Conservation (phyloP, 768 basidiomycete genomes). For the Lactarius tabidus region DNA sequence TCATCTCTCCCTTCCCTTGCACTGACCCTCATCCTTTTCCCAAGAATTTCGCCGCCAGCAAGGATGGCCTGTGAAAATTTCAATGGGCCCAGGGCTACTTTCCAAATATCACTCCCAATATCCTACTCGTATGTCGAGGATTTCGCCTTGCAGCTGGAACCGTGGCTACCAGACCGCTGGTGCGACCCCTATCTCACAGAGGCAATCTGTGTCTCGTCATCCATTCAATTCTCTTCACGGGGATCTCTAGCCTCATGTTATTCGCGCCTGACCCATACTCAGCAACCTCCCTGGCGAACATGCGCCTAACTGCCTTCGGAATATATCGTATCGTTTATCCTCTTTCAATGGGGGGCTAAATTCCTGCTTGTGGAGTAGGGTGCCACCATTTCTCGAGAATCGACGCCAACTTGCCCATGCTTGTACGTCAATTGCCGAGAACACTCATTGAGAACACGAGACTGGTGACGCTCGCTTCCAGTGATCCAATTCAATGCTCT, state of each 20-base stretch:
- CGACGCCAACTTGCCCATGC: background rate
- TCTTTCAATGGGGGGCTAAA: slow-evolving; percentile 4
- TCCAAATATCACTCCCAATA: background rate
- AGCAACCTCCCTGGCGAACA: background rate
- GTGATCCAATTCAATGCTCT: background rate
- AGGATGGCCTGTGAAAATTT: background rate
- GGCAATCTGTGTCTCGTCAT: background rate
- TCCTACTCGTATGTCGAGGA: background rate
- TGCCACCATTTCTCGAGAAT: background rate
- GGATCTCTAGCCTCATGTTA: slow-evolving; percentile 16
- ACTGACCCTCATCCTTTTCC: background rate
- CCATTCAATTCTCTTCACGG: slow-evolving; percentile 6
- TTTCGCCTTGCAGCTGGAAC: background rate
- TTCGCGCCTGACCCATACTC: slow-evolving; percentile 18
- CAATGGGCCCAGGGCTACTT: slow-evolving; percentile 9
- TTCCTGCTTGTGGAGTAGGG: slow-evolving; percentile 15
- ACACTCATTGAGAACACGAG: slow-evolving; percentile 19
- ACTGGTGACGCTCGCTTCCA: slow-evolving; percentile 4
- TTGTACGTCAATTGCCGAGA: slow-evolving; percentile 10
- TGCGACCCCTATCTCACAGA: slow-evolving; percentile 9
- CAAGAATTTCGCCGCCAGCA: background rate
- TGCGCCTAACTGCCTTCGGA: slow-evolving; percentile 1
- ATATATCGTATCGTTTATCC: background rate
- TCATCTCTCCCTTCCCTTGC: too few relatives aligned
- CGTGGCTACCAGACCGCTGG: background rate